Evolutionary conservation across 108 stramenopile genomes (phyloP).

Genomic region (Skeletonema grethae): DNA sequence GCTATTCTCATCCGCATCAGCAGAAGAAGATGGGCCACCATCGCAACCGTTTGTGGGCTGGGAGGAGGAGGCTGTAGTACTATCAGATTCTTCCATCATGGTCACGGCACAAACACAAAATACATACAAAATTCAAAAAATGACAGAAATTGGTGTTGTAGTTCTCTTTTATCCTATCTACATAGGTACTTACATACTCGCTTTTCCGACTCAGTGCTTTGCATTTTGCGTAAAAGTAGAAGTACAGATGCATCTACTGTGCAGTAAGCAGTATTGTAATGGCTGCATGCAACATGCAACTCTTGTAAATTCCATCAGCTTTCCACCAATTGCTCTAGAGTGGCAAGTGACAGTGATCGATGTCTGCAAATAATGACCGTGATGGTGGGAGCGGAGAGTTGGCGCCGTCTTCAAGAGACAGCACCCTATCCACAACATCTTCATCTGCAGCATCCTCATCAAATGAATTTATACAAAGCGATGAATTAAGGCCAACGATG

Average conservation of each 20-base stretch:
- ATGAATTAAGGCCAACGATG: conserved; percentile 4
- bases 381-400: not conserved
- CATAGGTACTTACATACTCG: too few relatives aligned
- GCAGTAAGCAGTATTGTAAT: too few relatives aligned
- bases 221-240: too few relatives aligned
- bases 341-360: not conserved
- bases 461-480: not conserved
- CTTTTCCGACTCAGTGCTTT: too few relatives aligned
- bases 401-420: not conserved
- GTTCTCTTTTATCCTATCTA: too few relatives aligned
- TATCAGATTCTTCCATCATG: not conserved
- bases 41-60: not conserved
- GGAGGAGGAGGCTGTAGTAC: not conserved
- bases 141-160: not conserved
- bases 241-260: too few relatives aligned
- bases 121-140: too few relatives aligned
- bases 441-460: not conserved
- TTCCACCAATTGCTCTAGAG: too few relatives aligned
- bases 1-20: not conserved
- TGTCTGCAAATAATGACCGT: not conserved
- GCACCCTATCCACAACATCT: not conserved
- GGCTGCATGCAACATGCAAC: too few relatives aligned
- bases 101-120: not conserved
- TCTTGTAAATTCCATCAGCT: too few relatives aligned
- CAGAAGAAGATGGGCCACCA: not conserved